Conservation (phyloP, 176 grass and related monocot species). For the Zea luxurians region DNA sequence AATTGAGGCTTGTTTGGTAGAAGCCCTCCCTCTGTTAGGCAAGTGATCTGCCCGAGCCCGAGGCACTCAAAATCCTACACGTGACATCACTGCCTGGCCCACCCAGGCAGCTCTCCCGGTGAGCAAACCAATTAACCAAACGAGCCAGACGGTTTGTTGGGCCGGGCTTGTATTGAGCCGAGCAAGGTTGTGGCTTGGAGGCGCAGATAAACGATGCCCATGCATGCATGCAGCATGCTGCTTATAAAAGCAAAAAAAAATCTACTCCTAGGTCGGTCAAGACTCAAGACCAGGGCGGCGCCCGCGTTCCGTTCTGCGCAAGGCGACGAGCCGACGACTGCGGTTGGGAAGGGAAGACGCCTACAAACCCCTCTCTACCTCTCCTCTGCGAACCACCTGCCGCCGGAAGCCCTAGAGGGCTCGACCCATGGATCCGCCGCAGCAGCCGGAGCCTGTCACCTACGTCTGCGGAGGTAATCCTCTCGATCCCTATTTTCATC, state of each 20-base stretch:
- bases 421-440: conserved; percentile 32
- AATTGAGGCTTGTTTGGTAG: no score
- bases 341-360: neutral
- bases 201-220: neutral
- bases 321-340: conserved; percentile 1
- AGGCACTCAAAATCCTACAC: no score
- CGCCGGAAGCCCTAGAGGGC: conserved; percentile 16
- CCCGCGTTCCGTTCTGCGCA: neutral
- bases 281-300: neutral
- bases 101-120: no score
- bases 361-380: neutral
- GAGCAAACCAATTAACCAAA: no score
- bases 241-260: no score
- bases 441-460: conserved; percentile 53
- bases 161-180: neutral
- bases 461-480: conserved; percentile 47
- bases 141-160: neutral
- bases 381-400: neutral
- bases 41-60: no score
- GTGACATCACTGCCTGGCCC: no score
- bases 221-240: neutral
- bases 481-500: neutral
- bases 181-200: neutral
- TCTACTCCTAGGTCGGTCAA: neutral
- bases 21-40: no score